A percentile compares a stretch with the other conserved stretches of the same genome.
Conservation (phyloP, 169 alveolate genomes). For the Eimeria maxima region DNA sequence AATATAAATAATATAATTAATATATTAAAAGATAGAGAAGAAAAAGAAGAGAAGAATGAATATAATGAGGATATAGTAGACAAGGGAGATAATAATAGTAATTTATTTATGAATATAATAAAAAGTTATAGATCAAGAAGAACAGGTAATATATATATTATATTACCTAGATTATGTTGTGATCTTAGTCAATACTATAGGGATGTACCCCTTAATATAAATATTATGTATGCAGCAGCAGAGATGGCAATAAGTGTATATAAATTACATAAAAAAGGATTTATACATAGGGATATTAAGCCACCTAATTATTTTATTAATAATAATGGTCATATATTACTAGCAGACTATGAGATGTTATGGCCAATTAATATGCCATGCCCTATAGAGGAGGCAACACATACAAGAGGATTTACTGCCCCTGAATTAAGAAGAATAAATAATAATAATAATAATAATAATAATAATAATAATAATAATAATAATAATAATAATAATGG, state of each 20-base stretch:
- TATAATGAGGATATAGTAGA: no score
- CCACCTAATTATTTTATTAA: conserved; percentile 55
- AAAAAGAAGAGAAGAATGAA: no score
- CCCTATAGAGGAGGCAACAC: conserved; percentile 40
- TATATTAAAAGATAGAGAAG: no score
- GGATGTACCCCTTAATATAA: not conserved
- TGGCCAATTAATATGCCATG: conserved; percentile 19
- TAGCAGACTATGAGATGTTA: conserved; percentile 69
- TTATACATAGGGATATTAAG: conserved; percentile 73
- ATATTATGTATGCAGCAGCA: conserved; percentile 51
- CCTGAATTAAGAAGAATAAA: conserved; percentile 48
- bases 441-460: no score
- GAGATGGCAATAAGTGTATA: conserved; percentile 33
- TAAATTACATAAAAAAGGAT: conserved; percentile 34
- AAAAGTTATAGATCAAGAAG: not conserved
- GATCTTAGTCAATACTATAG: conserved; percentile 20
- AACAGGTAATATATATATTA: conserved; percentile 3
- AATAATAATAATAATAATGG: no score
- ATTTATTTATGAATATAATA: not conserved
- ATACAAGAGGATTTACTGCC: conserved; percentile 62
- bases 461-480: no score
- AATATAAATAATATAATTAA: no score
- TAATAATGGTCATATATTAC: conserved; percentile 26
- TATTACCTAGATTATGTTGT: conserved; percentile 60
- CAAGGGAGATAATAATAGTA: not conserved